phyloP scores from a whole-genome alignment of 441 rosid genomes.

The Aleurites moluccanus region DNA sequence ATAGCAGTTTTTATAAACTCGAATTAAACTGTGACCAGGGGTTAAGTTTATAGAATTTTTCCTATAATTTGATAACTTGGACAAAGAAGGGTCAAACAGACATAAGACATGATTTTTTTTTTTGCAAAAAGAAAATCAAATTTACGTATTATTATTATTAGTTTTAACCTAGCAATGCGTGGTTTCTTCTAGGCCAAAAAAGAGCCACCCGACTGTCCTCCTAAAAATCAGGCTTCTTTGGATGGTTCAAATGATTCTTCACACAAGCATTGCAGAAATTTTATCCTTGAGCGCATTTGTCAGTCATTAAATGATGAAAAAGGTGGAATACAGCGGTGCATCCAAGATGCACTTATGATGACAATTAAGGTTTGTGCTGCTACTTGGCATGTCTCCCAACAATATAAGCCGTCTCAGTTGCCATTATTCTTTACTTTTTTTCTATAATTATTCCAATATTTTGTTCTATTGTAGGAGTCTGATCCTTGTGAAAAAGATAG shows the following conservation, averaged over 20 bases:
- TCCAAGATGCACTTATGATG: conserved; percentile 43
- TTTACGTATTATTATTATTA: no score
- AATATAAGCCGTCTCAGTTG: conserved; percentile 3
- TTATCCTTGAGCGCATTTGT: conserved; percentile 46
- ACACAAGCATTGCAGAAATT: conserved; percentile 38
- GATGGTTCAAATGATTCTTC: conserved; percentile 30
- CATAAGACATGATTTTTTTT: background rate
- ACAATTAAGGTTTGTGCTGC: conserved; percentile 43
- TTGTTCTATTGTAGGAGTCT: conserved; percentile 43
- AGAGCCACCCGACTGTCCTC: conserved; percentile 21
- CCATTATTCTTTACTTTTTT: conserved; percentile 8
- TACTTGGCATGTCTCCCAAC: background rate
- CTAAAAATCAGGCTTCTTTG: conserved; percentile 23
- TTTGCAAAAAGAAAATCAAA: background rate
- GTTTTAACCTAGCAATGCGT: conserved; percentile 17
- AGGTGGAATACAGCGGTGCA: conserved; percentile 49
- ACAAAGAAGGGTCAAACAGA: background rate
- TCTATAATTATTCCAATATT: background rate
- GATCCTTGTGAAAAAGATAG: conserved; percentile 34
- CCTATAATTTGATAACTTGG: background rate
- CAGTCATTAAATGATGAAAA: conserved; percentile 43
- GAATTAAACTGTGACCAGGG: background rate
- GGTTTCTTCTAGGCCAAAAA: conserved; percentile 31
- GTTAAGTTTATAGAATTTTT: background rate
- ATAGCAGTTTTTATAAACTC: background rate